Conservation (phyloP, 352 stramenopile species). For the Pythium volutum region DNA sequence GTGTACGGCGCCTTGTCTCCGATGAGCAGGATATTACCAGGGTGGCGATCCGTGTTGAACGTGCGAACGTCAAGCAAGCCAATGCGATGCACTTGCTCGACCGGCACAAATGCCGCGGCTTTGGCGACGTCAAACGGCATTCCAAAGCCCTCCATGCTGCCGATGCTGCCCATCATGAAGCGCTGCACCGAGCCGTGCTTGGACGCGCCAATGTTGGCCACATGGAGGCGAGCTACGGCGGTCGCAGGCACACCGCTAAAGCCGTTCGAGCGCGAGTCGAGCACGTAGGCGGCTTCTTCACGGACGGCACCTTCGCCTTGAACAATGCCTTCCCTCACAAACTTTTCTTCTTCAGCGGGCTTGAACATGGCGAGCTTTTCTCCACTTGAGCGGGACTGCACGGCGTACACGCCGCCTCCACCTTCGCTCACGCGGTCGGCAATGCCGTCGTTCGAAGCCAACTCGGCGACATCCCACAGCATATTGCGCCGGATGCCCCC, state of each 20-base stretch:
- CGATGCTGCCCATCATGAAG: slow-evolving; percentile 76
- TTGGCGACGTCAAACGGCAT: slow-evolving; percentile 67
- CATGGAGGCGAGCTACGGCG: slow-evolving; percentile 56
- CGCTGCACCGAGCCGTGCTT: slow-evolving; percentile 77
- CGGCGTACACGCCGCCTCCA: slow-evolving; percentile 68
- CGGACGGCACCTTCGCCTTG: slow-evolving; percentile 71
- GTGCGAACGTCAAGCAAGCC: slow-evolving; percentile 76
- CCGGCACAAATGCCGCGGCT: slow-evolving; percentile 55
- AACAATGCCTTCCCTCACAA: slow-evolving; percentile 65
- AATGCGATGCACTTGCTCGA: slow-evolving; percentile 83
- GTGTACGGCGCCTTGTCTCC: slow-evolving; percentile 73
- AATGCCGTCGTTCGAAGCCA: slow-evolving; percentile 47
- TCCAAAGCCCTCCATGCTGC: slow-evolving; percentile 80
- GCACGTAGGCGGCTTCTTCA: slow-evolving; percentile 72
- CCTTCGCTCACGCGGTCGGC: slow-evolving; percentile 57
- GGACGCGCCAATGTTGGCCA: slow-evolving; percentile 37
- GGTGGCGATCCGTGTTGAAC: slow-evolving; percentile 86
- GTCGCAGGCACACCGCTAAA: slow-evolving; percentile 79
- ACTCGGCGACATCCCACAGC: slow-evolving; percentile 72
- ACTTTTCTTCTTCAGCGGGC: slow-evolving; percentile 72
- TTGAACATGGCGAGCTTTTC: slow-evolving; percentile 84
- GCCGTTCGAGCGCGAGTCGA: slow-evolving; percentile 61
- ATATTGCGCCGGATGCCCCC: slow-evolving; percentile 64
- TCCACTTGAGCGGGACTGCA: slow-evolving; percentile 55
- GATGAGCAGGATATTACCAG: slow-evolving; percentile 78